Percentiles rank a stretch among this genome's conserved stretches.
Conservation (phyloP, 176 grass and related monocot species). For the Oryza glumipatula region DNA sequence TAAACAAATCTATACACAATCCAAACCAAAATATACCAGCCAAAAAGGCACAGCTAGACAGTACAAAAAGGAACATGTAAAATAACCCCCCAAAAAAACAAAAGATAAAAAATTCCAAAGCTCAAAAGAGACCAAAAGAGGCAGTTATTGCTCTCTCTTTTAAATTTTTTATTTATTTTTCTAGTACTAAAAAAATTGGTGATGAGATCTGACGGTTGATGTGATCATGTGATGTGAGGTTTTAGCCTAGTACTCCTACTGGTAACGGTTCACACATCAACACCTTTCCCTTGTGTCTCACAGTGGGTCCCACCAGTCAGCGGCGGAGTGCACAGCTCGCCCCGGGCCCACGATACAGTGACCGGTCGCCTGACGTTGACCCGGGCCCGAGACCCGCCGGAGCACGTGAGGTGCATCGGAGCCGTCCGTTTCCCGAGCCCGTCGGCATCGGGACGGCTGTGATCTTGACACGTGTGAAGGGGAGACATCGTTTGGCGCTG, state of each 20-base stretch:
- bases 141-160: conserved; percentile 9
- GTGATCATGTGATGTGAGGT: conserved; percentile 32
- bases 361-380: conserved; percentile 28
- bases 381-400: not conserved
- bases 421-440: not conserved
- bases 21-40: not conserved
- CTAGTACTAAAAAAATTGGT: not conserved
- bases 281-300: not conserved
- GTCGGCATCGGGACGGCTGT: not conserved
- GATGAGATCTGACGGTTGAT: conserved; percentile 41
- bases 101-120: not conserved
- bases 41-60: not conserved
- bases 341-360: not conserved
- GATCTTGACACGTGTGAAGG: not conserved
- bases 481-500: not conserved
- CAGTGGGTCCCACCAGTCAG: conserved; percentile 9
- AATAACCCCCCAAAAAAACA: not conserved
- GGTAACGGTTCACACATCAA: conserved; percentile 10
- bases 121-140: conserved; percentile 33
- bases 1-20: not conserved
- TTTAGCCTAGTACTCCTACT: not conserved
- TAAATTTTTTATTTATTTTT: no score
- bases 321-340: not conserved
- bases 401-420: not conserved
- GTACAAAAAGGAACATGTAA: not conserved